These are phyloP conservation scores for Moniliophthora roreri DNA, from an alignment of 1,284 basidiomycete genomes.

Conservation along the genomic window DNA sequence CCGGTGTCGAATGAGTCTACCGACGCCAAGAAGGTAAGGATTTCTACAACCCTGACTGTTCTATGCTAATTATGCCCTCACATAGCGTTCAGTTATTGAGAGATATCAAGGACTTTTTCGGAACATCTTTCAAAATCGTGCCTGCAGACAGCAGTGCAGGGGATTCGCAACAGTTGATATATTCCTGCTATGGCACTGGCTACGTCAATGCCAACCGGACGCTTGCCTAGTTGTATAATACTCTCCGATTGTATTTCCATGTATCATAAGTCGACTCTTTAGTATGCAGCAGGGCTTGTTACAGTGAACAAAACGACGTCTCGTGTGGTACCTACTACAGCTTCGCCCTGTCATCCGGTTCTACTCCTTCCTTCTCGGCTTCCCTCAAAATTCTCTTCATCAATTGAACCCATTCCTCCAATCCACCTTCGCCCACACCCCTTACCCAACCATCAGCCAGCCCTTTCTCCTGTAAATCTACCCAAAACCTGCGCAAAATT, in stretches of 20 bases:
- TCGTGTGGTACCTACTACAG: too few species aligned
- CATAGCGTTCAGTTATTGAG: conserved; percentile 90
- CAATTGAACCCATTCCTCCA: conserved; percentile 1
- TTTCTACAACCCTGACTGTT: conserved; percentile 1
- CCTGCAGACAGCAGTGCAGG: conserved; percentile 48
- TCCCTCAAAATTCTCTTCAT: too few species aligned
- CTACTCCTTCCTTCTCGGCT: too few species aligned
- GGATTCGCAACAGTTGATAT: conserved; percentile 56
- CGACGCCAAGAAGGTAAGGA: conserved; percentile 80
- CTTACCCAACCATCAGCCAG: conserved; percentile 58
- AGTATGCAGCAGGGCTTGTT: too few species aligned
- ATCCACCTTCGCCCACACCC: conserved; percentile 50
- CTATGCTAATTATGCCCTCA: conserved; percentile 8
- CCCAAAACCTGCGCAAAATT: conserved; percentile 56
- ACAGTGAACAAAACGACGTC: too few species aligned
- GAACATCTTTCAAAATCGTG: conserved; percentile 62
- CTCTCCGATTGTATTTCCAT: too few species aligned
- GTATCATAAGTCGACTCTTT: too few species aligned
- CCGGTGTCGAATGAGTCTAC: conserved; percentile 80
- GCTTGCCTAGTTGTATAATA: conserved; percentile 46
- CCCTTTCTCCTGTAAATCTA: conserved; percentile 51
- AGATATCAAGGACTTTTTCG: conserved; percentile 83
- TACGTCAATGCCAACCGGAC: conserved; percentile 77
- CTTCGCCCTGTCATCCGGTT: too few species aligned
- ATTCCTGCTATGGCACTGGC: conserved; percentile 80